Base-by-base conservation (phyloP, 225 moss, liverwort and hornwort genomes). In the Takakia lepidozioides region DNA sequence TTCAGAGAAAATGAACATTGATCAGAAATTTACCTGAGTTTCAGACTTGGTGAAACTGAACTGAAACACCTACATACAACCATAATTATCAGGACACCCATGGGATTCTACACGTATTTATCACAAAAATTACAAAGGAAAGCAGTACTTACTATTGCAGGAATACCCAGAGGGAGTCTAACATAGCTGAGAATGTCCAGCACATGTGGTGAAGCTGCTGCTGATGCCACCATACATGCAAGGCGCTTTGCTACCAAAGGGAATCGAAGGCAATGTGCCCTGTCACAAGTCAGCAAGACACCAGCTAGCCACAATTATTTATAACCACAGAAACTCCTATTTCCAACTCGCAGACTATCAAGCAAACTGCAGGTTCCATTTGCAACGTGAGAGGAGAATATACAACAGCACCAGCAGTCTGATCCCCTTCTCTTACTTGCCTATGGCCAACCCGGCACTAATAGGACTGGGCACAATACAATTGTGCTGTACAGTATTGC, bases 161-260 rank as follows among this genome's bases (percentile, higher is more conserved):
- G 74, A 55, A 72, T 60, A 16, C 77, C 77, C 48, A 67, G 54
- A 24, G 75, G 54, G 41, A 87, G 69, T 38, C 62, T 64, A 58
- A 67, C 59, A 52, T 77, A 48, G 17, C 74, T 66, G 46, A 87
- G 77, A 53, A 77, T 67, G 67, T 84, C 77, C 6, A 87, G 77
- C 20, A 48, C 61, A 50, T 72, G 63, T 32, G 76, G 57, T 60
- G 87, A 62, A 22, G 53, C 52, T 40, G 58, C 63, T 6, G 66
- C 68, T 27, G 66, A 68, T 45, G 54, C 36, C 38, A 84, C 69
- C 83, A 81, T 81, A 64, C 83, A 84, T 23, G 77, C 84, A 22
- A 84, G 57, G 46, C 87, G 71, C 55, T 72, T 77, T 48, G 74
- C 81, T 19, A 81, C 44, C 50, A 87, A 65, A 0, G 81, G 87